phyloP scores from a whole-genome alignment of 23 red algal genomes.

The Gracilaria vermiculophylla region DNA sequence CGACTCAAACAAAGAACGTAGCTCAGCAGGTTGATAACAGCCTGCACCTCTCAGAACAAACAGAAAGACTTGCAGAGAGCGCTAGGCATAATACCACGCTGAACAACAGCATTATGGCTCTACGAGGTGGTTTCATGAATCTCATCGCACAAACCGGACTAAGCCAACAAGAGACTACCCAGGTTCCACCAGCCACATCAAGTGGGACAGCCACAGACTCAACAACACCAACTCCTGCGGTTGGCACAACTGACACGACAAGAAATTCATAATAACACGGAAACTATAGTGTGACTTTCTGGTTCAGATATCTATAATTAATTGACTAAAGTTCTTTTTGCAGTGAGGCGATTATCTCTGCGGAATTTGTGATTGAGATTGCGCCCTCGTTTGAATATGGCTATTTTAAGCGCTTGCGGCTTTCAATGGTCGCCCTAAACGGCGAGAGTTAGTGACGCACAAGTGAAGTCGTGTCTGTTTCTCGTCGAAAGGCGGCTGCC shows the following conservation, averaged over 20 bases:
- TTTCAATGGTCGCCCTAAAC: no score
- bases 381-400: no score
- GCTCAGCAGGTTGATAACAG: conserved; percentile 26
- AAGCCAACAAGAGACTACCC: background rate
- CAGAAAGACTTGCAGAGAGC: conserved; percentile 45
- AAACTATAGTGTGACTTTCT: background rate
- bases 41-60: conserved; percentile 58
- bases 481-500: no score
- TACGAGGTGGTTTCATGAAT: conserved; percentile 41
- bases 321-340: background rate
- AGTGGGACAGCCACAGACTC: background rate
- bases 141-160: conserved; percentile 50
- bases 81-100: conserved; percentile 44
- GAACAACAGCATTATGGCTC: conserved; percentile 23
- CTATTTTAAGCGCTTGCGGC: no score
- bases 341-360: background rate
- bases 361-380: no score
- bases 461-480: no score
- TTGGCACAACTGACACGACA: background rate
- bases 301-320: background rate
- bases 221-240: background rate
- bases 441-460: no score
- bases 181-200: background rate
- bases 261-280: background rate
- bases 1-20: conserved; percentile 32